These are phyloP conservation scores for Sclerotinia glacialis DNA, from an alignment of 2,329 filamentous ascomycete species.

Conservation along the genomic window DNA sequence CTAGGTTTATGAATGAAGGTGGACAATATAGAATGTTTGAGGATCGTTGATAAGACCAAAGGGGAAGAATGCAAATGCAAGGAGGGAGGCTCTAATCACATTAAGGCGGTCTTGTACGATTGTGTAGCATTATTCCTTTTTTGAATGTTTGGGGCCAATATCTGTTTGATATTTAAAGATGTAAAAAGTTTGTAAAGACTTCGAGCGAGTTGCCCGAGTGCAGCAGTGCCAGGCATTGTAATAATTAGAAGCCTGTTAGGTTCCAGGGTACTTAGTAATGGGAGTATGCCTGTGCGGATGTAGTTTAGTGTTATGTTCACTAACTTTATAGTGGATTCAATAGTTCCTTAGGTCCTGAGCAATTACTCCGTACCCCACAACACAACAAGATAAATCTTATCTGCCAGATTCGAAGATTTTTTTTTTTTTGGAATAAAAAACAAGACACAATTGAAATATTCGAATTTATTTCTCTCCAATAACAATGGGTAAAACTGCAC, in stretches of 20 bases:
- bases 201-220: background rate
- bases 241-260: background rate
- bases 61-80: background rate
- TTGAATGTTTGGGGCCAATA: background rate
- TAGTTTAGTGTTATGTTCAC: background rate
- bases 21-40: background rate
- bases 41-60: background rate
- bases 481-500: conserved; percentile 40
- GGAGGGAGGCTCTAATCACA: conserved; percentile 1
- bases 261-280: background rate
- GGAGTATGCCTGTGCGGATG: background rate
- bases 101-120: conserved; percentile 13
- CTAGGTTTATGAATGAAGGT: conserved; percentile 32
- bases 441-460: background rate
- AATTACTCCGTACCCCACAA: conserved; percentile 11
- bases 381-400: conserved; percentile 15
- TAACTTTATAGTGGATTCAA: background rate
- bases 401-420: background rate
- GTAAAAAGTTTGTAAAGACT: conserved; percentile 11
- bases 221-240: too few relatives aligned
- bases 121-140: conserved; percentile 11
- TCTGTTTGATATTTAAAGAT: background rate
- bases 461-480: background rate
- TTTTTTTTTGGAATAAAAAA: background rate
- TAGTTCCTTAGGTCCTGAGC: background rate